phyloP scores from a whole-genome alignment of 257 asterid species.

The Solanum tacnaense region DNA sequence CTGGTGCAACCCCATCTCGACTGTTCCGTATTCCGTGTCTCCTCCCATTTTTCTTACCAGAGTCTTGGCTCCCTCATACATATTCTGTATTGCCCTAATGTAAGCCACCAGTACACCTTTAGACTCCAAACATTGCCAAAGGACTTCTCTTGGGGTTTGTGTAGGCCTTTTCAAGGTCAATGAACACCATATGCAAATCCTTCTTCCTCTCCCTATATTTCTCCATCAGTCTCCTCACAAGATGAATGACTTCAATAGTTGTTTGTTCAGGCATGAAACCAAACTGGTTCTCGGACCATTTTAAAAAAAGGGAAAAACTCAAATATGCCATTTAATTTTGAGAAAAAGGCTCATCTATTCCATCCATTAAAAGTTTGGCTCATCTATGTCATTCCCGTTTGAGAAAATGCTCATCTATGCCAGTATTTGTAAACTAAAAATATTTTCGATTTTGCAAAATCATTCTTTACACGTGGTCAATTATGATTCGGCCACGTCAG shows the following conservation, averaged over 20 bases:
- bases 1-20: background rate
- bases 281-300: background rate
- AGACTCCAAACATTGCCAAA: background rate
- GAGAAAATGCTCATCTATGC: no score
- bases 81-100: background rate
- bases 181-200: background rate
- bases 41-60: background rate
- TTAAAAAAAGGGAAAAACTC: background rate
- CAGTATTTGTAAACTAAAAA: no score
- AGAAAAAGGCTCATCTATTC: no score
- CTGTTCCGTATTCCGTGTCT: background rate
- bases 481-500: no score
- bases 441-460: no score
- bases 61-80: background rate
- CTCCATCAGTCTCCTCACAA: background rate
- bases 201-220: background rate
- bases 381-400: no score
- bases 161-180: background rate
- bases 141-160: background rate
- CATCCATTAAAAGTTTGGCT: no score
- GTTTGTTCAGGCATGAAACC: background rate
- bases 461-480: no score
- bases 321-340: no score
- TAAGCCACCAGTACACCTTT: background rate
- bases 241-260: background rate